Conservation (phyloP, 2,329 filamentous ascomycete species). For the Clonostachys solani region DNA sequence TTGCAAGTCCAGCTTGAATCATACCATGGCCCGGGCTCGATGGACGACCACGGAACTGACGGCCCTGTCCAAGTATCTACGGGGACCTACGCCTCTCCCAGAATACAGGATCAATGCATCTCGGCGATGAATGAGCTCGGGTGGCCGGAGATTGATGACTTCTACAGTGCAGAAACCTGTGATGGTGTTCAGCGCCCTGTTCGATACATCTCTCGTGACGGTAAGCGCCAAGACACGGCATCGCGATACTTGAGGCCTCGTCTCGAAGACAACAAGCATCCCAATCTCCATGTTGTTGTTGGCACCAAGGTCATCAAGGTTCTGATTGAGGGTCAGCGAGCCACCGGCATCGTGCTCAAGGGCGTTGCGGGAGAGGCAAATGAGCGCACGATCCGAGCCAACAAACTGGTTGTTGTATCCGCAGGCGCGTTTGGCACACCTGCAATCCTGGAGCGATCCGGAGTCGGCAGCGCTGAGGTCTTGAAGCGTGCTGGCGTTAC, state of each 20-base stretch:
- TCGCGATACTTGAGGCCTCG: slow-evolving; percentile 47
- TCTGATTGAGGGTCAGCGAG: slow-evolving; percentile 41
- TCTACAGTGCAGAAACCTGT: slow-evolving; percentile 38
- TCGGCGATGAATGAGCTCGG: slow-evolving; percentile 37
- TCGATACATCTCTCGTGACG: slow-evolving; percentile 41
- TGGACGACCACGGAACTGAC: slow-evolving; percentile 37
- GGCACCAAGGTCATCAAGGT: slow-evolving; percentile 49
- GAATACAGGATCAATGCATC: slow-evolving; percentile 37
- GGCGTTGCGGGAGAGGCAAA: background rate
- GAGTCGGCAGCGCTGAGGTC: slow-evolving; percentile 15
- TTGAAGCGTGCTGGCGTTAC: slow-evolving; percentile 43
- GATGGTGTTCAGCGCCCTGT: slow-evolving; percentile 28
- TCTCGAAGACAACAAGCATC: slow-evolving; percentile 36
- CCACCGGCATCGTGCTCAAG: slow-evolving; percentile 48
- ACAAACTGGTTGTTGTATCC: slow-evolving; percentile 38
- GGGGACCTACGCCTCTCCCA: slow-evolving; percentile 32
- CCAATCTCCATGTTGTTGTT: slow-evolving; percentile 49
- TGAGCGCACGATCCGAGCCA: slow-evolving; percentile 21
- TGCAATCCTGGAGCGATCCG: slow-evolving; percentile 38
- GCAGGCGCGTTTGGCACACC: slow-evolving; percentile 38
- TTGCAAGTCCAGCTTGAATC: slow-evolving; percentile 38
- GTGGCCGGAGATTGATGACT: slow-evolving; percentile 40
- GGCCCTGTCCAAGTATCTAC: slow-evolving; percentile 44
- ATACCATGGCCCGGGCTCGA: slow-evolving; percentile 30
- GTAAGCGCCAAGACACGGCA: slow-evolving; percentile 48